Conservation (phyloP, 2,329 filamentous ascomycete species). For the Torrubiella hemipterigena region DNA sequence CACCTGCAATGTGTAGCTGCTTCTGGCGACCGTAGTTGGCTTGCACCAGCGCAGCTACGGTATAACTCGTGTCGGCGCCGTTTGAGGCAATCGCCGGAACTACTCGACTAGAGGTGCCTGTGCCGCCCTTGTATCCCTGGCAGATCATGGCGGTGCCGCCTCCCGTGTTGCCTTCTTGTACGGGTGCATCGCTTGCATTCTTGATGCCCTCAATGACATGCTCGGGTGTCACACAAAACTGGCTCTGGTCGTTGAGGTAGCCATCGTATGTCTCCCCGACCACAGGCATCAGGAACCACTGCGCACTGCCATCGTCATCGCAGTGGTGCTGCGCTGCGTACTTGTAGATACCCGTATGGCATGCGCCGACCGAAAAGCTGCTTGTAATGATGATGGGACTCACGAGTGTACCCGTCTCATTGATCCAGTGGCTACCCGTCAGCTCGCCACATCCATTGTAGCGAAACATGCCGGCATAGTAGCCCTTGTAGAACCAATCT, state of each 20-base stretch:
- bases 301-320: conserved; percentile 23
- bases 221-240: conserved; percentile 37
- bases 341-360: conserved; percentile 44
- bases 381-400: conserved; percentile 46
- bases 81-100: conserved; percentile 12
- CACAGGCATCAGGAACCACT: conserved; percentile 43
- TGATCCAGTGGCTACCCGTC: conserved; percentile 45
- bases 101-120: conserved; percentile 45
- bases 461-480: conserved; percentile 32
- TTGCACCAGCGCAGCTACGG: conserved; percentile 47
- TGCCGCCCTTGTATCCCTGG: conserved; percentile 53
- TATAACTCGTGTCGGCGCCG: conserved; percentile 26
- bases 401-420: conserved; percentile 41
- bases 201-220: conserved; percentile 41
- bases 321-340: conserved; percentile 34
- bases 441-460: conserved; percentile 49
- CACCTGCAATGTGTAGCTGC: conserved; percentile 43
- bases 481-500: conserved; percentile 26
- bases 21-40: conserved; percentile 47
- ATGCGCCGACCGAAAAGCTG: conserved; percentile 38
- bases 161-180: conserved; percentile 47
- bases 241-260: conserved; percentile 41
- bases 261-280: conserved; percentile 52
- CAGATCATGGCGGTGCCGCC: conserved; percentile 54
- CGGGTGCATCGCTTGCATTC: conserved; percentile 31